Evolutionary conservation across 495 filamentous ascomycete species (phyloP).

Genomic region (Astrothelium subdiscretum): DNA sequence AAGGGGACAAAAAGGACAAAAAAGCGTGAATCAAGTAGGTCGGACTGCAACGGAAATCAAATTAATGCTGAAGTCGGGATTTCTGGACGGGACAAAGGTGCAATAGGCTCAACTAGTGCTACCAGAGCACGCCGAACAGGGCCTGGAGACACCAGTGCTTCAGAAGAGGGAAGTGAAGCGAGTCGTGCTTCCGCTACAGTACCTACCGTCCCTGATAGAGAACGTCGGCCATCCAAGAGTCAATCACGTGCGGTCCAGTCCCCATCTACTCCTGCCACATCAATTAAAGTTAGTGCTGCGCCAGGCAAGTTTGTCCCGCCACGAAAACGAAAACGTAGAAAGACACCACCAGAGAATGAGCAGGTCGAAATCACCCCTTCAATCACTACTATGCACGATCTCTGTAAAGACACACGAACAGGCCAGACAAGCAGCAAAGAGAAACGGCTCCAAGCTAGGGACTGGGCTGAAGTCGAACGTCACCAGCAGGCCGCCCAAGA

Average conservation of each 20-base stretch:
- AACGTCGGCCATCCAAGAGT: neutral
- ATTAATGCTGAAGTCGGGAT: neutral
- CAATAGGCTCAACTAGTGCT: neutral
- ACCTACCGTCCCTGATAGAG: neutral
- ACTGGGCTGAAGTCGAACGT: neutral
- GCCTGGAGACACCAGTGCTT: neutral
- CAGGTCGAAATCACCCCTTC: neutral
- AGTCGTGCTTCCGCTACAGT: neutral
- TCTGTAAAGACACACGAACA: slow-evolving; percentile 1
- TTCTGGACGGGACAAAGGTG: neutral
- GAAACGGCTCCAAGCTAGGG: slow-evolving; percentile 12
- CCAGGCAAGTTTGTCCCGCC: neutral
- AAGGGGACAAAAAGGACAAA: neutral
- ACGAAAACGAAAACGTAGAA: neutral
- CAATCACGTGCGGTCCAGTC: neutral
- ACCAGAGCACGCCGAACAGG: neutral
- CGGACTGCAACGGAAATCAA: neutral
- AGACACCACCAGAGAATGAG: neutral
- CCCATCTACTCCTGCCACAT: neutral
- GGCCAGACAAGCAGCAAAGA: slow-evolving; percentile 6
- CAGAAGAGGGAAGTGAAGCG: neutral
- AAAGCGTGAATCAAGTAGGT: neutral
- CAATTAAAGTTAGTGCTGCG: neutral
- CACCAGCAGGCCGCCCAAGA: neutral
- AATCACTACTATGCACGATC: neutral